Percentiles rank a stretch among this genome's conserved stretches.
phyloP scores from a whole-genome alignment of 2,329 filamentous ascomycete species.

The Trichoderma breve region DNA sequence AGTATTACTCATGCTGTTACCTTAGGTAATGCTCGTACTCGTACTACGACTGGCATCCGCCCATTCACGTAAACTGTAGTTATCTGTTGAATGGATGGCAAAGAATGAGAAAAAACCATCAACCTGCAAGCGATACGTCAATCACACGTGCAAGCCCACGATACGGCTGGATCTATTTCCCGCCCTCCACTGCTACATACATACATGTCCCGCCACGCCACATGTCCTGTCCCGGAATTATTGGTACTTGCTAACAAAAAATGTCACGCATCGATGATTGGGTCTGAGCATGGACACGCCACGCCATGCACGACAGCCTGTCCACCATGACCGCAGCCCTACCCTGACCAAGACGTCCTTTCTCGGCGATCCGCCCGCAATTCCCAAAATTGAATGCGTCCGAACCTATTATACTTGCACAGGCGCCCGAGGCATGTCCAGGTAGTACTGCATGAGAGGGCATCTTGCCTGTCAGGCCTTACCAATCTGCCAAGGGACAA shows the following conservation, averaged over 20 bases:
- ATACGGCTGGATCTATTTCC: not conserved
- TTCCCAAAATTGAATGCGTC: not conserved
- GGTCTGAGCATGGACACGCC: constrained; percentile 10
- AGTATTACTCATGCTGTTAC: not conserved
- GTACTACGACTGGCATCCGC: not conserved
- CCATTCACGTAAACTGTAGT: not conserved
- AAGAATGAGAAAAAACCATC: not conserved
- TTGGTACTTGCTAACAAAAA: not conserved
- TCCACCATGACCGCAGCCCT: not conserved
- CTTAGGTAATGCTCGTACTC: not conserved
- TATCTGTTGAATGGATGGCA: not conserved
- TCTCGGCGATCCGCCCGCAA: not conserved
- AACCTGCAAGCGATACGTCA: not conserved
- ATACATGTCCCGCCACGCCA: not conserved
- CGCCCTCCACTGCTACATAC: not conserved
- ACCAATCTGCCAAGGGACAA: not conserved
- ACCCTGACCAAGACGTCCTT: not conserved
- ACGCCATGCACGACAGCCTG: constrained; percentile 18
- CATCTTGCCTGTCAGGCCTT: not conserved
- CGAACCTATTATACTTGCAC: not conserved
- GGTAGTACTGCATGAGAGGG: not conserved
- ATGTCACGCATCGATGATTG: constrained; percentile 16
- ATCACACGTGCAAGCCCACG: not conserved
- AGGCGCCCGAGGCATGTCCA: not conserved
- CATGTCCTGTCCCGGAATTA: not conserved